phyloP scores from a whole-genome alignment of 495 filamentous ascomycete genomes.

The Cladorrhinum samala region DNA sequence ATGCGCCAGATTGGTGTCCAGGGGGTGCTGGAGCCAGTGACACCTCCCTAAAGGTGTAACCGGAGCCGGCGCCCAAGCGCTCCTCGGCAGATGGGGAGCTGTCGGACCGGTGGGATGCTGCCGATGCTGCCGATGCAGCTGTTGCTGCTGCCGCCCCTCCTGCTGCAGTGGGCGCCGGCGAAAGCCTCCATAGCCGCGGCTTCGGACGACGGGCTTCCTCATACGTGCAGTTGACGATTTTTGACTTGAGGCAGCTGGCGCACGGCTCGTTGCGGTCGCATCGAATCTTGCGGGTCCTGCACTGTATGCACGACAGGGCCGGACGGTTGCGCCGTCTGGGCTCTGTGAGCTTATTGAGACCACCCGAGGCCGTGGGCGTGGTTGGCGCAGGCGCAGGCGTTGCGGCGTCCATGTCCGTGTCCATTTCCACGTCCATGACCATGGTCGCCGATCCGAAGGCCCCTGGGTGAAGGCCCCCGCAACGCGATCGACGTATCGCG shows the following conservation, averaged over 20 bases:
- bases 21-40: constrained; percentile 4
- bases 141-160: too few relatives aligned
- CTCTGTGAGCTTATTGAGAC: constrained; percentile 9
- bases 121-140: too few relatives aligned
- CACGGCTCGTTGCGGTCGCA: constrained; percentile 50
- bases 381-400: constrained; percentile 6
- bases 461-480: background rate
- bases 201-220: constrained; percentile 31
- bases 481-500: background rate
- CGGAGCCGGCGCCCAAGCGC: constrained; percentile 5
- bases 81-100: constrained; percentile 10
- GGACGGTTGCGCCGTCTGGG: constrained; percentile 37
- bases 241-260: constrained; percentile 43
- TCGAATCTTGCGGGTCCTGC: constrained; percentile 50
- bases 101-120: constrained; percentile 6
- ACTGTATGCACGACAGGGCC: constrained; percentile 47
- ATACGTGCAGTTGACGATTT: constrained; percentile 41
- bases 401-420: constrained; percentile 10
- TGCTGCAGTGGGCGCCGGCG: constrained; percentile 16
- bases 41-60: constrained; percentile 9
- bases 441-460: background rate
- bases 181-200: constrained; percentile 26
- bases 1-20: background rate
- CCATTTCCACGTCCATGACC: constrained; percentile 21
- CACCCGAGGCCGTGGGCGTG: constrained; percentile 7